A percentile compares a stretch with the other conserved stretches of the same genome.
Conservation (phyloP, 768 basidiomycete genomes). For the Kwoniella pini region DNA sequence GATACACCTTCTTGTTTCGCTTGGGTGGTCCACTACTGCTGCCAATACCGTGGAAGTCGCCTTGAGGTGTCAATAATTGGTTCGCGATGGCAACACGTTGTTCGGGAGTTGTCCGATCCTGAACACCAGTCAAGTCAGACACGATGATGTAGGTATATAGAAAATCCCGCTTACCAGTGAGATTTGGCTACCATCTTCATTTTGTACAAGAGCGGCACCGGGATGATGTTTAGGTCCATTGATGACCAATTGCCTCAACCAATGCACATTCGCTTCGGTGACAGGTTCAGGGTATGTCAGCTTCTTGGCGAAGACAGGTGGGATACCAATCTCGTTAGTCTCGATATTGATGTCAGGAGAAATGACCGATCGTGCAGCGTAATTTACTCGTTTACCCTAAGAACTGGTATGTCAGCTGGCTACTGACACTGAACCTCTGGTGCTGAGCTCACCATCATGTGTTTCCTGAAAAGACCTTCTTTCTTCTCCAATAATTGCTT, state of each 20-base stretch:
- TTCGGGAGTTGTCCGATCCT: slow-evolving; percentile 85
- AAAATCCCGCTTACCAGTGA: slow-evolving; percentile 64
- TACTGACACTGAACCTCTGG: not conserved
- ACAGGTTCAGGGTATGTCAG: slow-evolving; percentile 98
- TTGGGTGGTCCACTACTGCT: slow-evolving; percentile 63
- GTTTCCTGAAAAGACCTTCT: slow-evolving; percentile 93
- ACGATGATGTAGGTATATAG: not conserved
- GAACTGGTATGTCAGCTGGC: slow-evolving; percentile 4
- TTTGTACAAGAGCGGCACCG: slow-evolving; percentile 91
- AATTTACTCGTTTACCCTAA: slow-evolving; percentile 98
- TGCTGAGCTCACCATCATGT: slow-evolving; percentile 83
- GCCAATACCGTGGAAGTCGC: slow-evolving; percentile 61
- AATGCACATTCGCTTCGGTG: slow-evolving; percentile 83
- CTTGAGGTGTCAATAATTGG: slow-evolving; percentile 83
- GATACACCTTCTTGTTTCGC: slow-evolving; percentile 94
- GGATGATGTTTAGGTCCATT: slow-evolving; percentile 85
- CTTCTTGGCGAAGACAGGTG: slow-evolving; percentile 94
- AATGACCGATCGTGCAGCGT: slow-evolving; percentile 99
- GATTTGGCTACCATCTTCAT: slow-evolving; percentile 86
- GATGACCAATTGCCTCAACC: slow-evolving; percentile 84
- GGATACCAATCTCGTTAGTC: slow-evolving; percentile 96
- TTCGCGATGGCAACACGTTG: slow-evolving; percentile 94
- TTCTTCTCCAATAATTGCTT: slow-evolving; percentile 99
- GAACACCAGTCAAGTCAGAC: slow-evolving; percentile 6
- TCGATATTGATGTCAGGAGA: slow-evolving; percentile 99